Conservation (phyloP, 257 asterid species). For the Fraxinus cuspidata region DNA sequence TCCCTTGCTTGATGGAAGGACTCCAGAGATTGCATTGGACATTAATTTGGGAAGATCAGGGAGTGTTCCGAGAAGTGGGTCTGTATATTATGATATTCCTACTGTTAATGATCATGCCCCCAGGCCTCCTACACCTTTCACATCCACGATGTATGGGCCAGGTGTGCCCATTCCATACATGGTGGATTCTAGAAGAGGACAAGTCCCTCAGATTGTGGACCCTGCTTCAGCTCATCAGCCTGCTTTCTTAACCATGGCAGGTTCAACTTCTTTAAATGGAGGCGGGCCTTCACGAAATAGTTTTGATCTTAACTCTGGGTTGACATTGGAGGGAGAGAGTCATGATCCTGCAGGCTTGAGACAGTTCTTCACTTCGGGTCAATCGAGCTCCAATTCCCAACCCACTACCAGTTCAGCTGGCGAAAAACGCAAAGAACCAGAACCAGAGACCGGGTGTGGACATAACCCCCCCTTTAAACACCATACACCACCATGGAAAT, state of each 20-base stretch:
- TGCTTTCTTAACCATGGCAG: constrained; percentile 48
- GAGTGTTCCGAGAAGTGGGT: constrained; percentile 46
- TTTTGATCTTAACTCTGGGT: constrained; percentile 66
- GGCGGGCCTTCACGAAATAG: constrained; percentile 51
- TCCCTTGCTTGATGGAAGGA: constrained; percentile 46
- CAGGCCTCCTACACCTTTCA: constrained; percentile 48
- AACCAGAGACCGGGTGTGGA: constrained; percentile 60
- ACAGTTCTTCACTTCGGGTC: constrained; percentile 50
- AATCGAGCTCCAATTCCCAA: constrained; percentile 39
- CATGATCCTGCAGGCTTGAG: constrained; percentile 48
- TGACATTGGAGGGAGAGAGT: constrained; percentile 46
- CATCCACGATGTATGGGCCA: constrained; percentile 49
- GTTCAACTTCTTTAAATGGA: constrained; percentile 46
- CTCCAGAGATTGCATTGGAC: constrained; percentile 50
- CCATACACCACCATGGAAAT: constrained; percentile 41
- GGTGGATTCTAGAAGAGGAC: constrained; percentile 74
- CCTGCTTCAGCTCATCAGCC: constrained; percentile 49
- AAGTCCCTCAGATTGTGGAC: constrained; percentile 65
- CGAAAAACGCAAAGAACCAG: constrained; percentile 63
- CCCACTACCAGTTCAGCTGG: constrained; percentile 45
- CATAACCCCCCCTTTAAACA: constrained; percentile 26
- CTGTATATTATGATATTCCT: constrained; percentile 46
- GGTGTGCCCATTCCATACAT: constrained; percentile 65
- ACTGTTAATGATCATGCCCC: constrained; percentile 44
- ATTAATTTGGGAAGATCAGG: constrained; percentile 39